phyloP scores from a whole-genome alignment of 2,329 filamentous ascomycete genomes.

The Trichoderma harzianum region DNA sequence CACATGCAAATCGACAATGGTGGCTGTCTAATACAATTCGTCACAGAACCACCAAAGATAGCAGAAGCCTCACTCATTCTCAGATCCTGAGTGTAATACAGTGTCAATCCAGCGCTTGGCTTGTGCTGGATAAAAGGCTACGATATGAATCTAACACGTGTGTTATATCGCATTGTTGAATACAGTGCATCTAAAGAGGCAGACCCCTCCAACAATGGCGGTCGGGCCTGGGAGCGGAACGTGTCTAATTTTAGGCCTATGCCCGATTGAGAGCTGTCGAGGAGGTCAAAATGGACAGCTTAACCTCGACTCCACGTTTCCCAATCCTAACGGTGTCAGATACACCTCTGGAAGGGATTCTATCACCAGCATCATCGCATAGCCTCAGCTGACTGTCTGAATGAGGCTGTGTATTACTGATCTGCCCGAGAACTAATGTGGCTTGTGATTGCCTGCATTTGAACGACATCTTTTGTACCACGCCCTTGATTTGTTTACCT shows the following conservation, averaged over 20 bases:
- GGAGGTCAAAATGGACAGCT: conserved; percentile 27
- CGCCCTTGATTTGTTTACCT: conserved; percentile 15
- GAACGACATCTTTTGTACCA: not conserved
- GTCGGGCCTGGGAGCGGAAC: not conserved
- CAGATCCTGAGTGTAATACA: not conserved
- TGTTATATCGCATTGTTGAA: conserved; percentile 12
- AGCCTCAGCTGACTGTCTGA: not conserved
- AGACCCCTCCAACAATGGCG: conserved; percentile 16
- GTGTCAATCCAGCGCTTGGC: not conserved
- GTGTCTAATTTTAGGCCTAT: conserved; percentile 20
- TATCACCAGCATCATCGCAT: not conserved
- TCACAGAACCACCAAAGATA: not conserved
- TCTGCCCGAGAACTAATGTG: conserved; percentile 6
- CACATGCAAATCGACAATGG: not conserved
- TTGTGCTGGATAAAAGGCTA: not conserved
- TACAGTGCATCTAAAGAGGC: conserved; percentile 17
- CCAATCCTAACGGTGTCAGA: not conserved
- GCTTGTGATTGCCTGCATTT: not conserved
- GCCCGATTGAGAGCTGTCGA: conserved; percentile 26
- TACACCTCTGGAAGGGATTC: conserved; percentile 16
- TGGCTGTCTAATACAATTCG: not conserved
- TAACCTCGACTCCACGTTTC: conserved; percentile 24
- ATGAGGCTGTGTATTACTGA: not conserved
- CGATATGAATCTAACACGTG: not conserved
- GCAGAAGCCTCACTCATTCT: not conserved